A percentile compares a stretch with the other conserved stretches of the same genome.
These are phyloP conservation scores for Sphaerulina musiva DNA, from an alignment of 2,329 filamentous ascomycete genomes.

Conservation along the genomic window DNA sequence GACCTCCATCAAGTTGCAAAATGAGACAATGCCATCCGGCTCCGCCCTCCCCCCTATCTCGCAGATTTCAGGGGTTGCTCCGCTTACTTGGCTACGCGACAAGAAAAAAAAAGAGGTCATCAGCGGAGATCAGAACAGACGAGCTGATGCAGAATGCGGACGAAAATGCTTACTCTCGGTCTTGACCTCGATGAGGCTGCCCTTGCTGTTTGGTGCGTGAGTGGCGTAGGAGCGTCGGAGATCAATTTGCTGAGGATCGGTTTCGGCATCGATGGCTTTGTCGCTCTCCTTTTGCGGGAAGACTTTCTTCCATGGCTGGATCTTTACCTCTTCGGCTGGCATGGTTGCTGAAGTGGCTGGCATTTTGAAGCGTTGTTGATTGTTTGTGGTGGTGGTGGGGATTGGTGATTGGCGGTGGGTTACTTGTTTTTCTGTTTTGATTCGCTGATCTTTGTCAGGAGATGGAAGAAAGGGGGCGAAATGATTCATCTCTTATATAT, in stretches of 20 bases:
- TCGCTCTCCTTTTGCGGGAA: background rate
- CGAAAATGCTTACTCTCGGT: background rate
- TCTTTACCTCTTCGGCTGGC: background rate
- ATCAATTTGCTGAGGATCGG: conserved; percentile 2
- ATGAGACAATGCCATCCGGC: too few relatives aligned
- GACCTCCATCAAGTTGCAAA: too few relatives aligned
- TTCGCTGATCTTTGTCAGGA: too few relatives aligned
- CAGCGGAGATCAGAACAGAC: too few relatives aligned
- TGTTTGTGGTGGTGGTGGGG: background rate
- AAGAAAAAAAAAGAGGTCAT: too few relatives aligned
- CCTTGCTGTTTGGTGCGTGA: conserved; percentile 10
- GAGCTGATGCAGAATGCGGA: background rate
- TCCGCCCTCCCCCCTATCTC: too few relatives aligned
- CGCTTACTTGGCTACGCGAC: too few relatives aligned
- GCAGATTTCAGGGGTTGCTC: too few relatives aligned
- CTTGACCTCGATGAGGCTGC: conserved; percentile 7
- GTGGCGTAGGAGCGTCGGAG: conserved; percentile 8
- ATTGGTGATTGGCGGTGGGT: too few relatives aligned
- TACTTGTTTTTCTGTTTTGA: too few relatives aligned
- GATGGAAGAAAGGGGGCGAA: too few relatives aligned
- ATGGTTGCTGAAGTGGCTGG: background rate
- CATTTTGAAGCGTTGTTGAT: background rate
- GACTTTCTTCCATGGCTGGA: conserved; percentile 10
- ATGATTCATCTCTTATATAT: too few relatives aligned
- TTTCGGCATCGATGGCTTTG: background rate